Evolutionary conservation across 306 rosid species (phyloP).

Genomic region (Malus asiatica): DNA sequence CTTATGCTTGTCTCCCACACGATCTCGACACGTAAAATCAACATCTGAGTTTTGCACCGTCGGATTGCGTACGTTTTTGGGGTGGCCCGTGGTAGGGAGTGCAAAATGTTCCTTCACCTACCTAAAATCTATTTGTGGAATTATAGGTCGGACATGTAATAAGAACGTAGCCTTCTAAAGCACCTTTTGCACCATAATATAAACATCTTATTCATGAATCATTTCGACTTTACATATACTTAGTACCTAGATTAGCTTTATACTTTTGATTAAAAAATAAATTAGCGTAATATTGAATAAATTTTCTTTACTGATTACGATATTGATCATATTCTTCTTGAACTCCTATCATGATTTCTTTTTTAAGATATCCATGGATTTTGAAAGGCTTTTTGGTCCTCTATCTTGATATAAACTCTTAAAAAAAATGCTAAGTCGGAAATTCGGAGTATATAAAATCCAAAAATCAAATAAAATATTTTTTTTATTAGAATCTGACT

Average conservation of each 20-base stretch:
- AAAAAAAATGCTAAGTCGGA: too few species aligned
- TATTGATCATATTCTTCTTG: not conserved
- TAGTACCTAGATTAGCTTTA: not conserved
- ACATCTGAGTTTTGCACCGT: not conserved
- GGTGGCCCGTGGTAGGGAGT: too few species aligned
- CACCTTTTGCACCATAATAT: not conserved
- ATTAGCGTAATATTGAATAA: not conserved
- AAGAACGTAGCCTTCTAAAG: not conserved
- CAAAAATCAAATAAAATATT: not conserved
- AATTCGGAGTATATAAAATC: too few species aligned
- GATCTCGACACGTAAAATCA: slow-evolving; percentile 13
- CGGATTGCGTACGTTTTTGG: not conserved
- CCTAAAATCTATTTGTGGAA: too few species aligned
- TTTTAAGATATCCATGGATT: too few species aligned
- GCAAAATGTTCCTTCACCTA: not conserved
- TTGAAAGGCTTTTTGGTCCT: too few species aligned
- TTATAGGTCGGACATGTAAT: not conserved
- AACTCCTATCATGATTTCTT: too few species aligned
- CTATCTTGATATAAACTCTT: too few species aligned
- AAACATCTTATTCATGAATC: not conserved
- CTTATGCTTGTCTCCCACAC: slow-evolving; percentile 3
- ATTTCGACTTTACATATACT: not conserved
- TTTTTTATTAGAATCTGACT: not conserved
- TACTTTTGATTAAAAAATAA: not conserved
- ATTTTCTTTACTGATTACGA: not conserved